phyloP scores from a whole-genome alignment of 768 basidiomycete genomes.

The Lepiota venenata region DNA sequence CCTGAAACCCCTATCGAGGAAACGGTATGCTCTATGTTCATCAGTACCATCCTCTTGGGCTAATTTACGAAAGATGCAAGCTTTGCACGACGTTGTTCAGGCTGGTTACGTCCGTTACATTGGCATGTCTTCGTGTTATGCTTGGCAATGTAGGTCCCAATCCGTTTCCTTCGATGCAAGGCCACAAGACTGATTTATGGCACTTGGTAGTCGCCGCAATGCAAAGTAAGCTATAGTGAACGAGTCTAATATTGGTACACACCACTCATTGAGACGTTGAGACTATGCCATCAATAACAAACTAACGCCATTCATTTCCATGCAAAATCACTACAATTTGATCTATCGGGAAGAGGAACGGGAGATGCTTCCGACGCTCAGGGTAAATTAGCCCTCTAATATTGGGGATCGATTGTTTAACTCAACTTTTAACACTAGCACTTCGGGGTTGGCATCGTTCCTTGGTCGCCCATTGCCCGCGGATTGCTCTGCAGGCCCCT shows the following conservation, averaged over 20 bases:
- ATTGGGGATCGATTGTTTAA: no score
- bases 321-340: slow-evolving; percentile 64
- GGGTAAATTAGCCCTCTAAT: slow-evolving; percentile 25
- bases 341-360: slow-evolving; percentile 64
- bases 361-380: slow-evolving; percentile 57
- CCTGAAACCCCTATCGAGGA: slow-evolving; percentile 57
- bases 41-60: neutral
- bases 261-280: slow-evolving; percentile 15
- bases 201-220: slow-evolving; percentile 40
- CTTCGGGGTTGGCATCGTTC: slow-evolving; percentile 53
- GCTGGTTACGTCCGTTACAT: slow-evolving; percentile 61
- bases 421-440: slow-evolving; percentile 24
- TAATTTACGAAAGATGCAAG: slow-evolving; percentile 47
- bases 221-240: slow-evolving; percentile 38
- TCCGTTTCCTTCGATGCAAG: neutral
- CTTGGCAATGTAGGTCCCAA: slow-evolving; percentile 45
- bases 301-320: slow-evolving; percentile 57
- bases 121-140: slow-evolving; percentile 54
- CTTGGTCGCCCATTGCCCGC: slow-evolving; percentile 57
- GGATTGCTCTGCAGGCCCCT: slow-evolving; percentile 50
- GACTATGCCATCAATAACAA: slow-evolving; percentile 60
- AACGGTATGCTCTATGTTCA: slow-evolving; percentile 27
- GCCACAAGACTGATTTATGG: neutral
- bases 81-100: slow-evolving; percentile 62
- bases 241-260: no score